Base-by-base conservation (phyloP, 345 rosid species). In the Brassica rapa region DNA sequence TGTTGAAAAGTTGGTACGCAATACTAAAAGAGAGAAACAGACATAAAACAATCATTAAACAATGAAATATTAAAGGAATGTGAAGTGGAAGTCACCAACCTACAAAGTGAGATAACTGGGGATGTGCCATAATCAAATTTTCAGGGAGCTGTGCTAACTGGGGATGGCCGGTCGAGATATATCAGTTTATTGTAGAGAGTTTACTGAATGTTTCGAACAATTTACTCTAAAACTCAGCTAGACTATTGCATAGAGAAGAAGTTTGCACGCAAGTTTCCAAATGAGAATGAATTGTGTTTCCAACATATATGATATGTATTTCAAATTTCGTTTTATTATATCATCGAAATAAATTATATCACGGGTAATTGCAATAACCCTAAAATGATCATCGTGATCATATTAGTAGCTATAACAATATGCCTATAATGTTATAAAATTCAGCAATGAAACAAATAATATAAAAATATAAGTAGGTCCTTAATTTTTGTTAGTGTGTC, bases 1-100 rank as follows among this genome's bases (percentile, higher is more conserved):
- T 24, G 6, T 10, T 5, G 61, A 60, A 60, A n/a, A 60, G 6
- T 4, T 60, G 64, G n/a, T 25, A 24, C 21, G 21, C 29, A 35
- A 5, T 11, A 33, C 64, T 25, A 60, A 25, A 5, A 24, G 30
- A 59, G 63, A 29, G 35, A 61, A 27, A 61, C 16, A 61, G 1
- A 14, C 21, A 62, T 1, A 62, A 27, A 62, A 62, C 19, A 62
- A 1, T 49, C 56, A 49, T n/a, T 61, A 14, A 6, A 14, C 37
- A 61, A 14, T 14, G 37, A 61, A n/a, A 27, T 56, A 56, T 29
- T 1, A 62, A 29, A 27, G 9, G 35, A 29, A 62, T 14, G 66
- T 62, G 66, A 62, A 62, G 37, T 59, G 63, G n/a, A 59, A 23
- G 62, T 21, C 29, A 57, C 62, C 23, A 57, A 8, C 62, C 62